Evolutionary conservation across 306 rosid species (phyloP), one percentile per base, ranked within the genome.

Genomic region (Ochetophila trinervis): DNA sequence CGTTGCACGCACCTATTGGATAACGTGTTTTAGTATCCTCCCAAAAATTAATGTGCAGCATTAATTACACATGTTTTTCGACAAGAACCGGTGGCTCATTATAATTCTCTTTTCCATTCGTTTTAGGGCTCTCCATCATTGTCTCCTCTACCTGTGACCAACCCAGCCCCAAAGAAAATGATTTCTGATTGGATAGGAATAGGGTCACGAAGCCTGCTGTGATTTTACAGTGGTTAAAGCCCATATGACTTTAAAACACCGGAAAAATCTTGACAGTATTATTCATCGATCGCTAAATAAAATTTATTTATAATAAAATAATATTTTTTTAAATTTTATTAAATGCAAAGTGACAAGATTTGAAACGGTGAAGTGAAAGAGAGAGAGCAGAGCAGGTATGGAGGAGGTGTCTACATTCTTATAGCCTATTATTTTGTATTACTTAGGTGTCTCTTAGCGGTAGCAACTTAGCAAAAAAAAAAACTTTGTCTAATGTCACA

Each of bases 181-280:
- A 70, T 66, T 74, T 66, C 21, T 76, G 82, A 86, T 83, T 76
- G 44, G 79, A 63, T 65, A 34, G 51, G 62, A n/a, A n/a, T n/a
- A n/a, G n/a, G n/a, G n/a, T n/a, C n/a, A n/a, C n/a, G n/a, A n/a
- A n/a, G n/a, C n/a, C n/a, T n/a, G n/a, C n/a, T n/a, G n/a, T n/a
- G n/a, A n/a, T n/a, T n/a, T n/a, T n/a, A n/a, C n/a, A n/a, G n/a
- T n/a, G n/a, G n/a, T n/a, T n/a, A n/a, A n/a, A n/a, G n/a, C n/a
- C n/a, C n/a, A n/a, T n/a, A n/a, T n/a, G n/a, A n/a, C n/a, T n/a
- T n/a, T n/a, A n/a, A n/a, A n/a, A n/a, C n/a, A n/a, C n/a, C n/a
- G n/a, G n/a, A n/a, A n/a, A n/a, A n/a, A n/a, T n/a, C n/a, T n/a
- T n/a, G n/a, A n/a, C n/a, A n/a, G n/a, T n/a, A n/a, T n/a, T n/a